A percentile compares a stretch with the other conserved stretches of the same genome.
These are phyloP conservation scores for Russula sp. DNA, from an alignment of 768 basidiomycete species.

Conservation along the genomic window DNA sequence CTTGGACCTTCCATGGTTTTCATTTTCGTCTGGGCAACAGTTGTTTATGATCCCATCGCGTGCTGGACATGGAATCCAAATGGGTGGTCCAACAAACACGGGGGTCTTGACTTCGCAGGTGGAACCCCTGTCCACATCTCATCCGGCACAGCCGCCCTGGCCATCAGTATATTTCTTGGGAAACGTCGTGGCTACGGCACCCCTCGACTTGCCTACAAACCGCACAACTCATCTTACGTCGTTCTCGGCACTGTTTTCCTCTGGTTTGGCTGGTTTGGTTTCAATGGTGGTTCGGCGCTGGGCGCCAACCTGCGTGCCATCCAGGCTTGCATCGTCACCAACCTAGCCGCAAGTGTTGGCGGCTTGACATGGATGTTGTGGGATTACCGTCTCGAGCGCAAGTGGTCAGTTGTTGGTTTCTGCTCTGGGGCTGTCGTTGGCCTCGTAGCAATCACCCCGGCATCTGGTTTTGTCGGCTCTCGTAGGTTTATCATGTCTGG, in stretches of 20 bases:
- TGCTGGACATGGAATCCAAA: constrained; percentile 95
- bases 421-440: constrained; percentile 93
- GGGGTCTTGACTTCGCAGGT: constrained; percentile 90
- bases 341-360: constrained; percentile 85
- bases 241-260: constrained; percentile 91
- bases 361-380: constrained; percentile 91
- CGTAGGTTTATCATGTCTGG: constrained; percentile 44
- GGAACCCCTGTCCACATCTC: constrained; percentile 97
- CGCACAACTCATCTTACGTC: constrained; percentile 91
- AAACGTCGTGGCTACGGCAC: constrained; percentile 91
- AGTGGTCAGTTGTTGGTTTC: constrained; percentile 93
- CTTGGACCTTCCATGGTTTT: constrained; percentile 87
- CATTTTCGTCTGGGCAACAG: constrained; percentile 82
- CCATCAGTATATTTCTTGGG: constrained; percentile 87
- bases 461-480: constrained; percentile 74
- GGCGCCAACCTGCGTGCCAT: constrained; percentile 85
- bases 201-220: constrained; percentile 86
- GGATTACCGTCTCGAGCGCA: constrained; percentile 92
- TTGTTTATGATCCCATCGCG: constrained; percentile 92
- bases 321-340: constrained; percentile 90
- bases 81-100: constrained; percentile 71
- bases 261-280: constrained; percentile 96
- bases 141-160: constrained; percentile 88
- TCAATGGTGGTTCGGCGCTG: constrained; percentile 91
- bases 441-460: constrained; percentile 88